phyloP scores from a whole-genome alignment of 2,329 filamentous ascomycete genomes.

The Incumbomyces lentus region DNA sequence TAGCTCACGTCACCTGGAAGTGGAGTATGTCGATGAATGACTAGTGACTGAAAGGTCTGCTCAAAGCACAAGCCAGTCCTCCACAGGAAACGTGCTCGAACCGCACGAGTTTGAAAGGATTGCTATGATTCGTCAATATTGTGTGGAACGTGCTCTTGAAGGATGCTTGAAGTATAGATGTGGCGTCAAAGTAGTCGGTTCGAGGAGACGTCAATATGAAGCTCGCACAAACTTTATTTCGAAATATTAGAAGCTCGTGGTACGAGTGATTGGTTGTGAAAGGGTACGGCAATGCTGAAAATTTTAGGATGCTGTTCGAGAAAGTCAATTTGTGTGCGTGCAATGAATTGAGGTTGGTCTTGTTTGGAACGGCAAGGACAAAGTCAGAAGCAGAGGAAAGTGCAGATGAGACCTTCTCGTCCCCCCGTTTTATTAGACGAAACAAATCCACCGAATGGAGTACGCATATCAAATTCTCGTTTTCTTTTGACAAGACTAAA shows the following conservation, averaged over 20 bases:
- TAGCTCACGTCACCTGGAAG: too few relatives aligned
- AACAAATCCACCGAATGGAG: too few relatives aligned
- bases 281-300: background rate
- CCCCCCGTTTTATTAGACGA: too few relatives aligned
- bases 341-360: background rate
- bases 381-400: background rate
- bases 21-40: background rate
- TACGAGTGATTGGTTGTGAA: conserved; percentile 1
- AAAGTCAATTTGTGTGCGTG: too few relatives aligned
- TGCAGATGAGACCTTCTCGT: background rate
- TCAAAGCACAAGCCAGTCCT: too few relatives aligned
- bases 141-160: background rate
- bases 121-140: background rate
- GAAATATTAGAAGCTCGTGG: background rate
- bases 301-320: too few relatives aligned
- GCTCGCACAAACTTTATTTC: too few relatives aligned
- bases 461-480: too few relatives aligned
- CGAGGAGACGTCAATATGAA: too few relatives aligned
- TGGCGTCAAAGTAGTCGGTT: background rate
- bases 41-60: background rate
- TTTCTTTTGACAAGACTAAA: too few relatives aligned
- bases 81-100: background rate
- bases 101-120: background rate
- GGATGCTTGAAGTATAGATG: background rate
- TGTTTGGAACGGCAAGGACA: too few relatives aligned